A percentile compares a stretch with the other conserved stretches of the same genome.
These are phyloP conservation scores for Darksidea phi DNA, from an alignment of 495 filamentous ascomycete species.

Conservation along the genomic window DNA sequence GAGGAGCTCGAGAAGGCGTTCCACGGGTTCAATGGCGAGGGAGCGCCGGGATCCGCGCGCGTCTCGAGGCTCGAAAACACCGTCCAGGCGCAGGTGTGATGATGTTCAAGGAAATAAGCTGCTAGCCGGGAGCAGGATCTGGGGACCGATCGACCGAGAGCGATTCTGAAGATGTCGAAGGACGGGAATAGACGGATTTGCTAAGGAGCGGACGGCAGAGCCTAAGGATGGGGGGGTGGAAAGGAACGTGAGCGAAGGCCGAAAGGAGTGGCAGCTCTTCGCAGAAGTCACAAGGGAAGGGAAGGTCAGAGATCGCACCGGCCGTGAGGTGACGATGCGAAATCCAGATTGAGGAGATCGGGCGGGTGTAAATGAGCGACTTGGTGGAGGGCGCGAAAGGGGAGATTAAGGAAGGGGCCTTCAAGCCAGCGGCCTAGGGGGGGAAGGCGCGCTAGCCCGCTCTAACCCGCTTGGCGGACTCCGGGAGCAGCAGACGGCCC, in stretches of 20 bases:
- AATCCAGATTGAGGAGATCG: conserved; percentile 28
- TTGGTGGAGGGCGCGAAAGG: conserved; percentile 8
- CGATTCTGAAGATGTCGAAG: conserved; percentile 32
- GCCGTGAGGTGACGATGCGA: conserved; percentile 33
- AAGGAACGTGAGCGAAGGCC: conserved; percentile 36
- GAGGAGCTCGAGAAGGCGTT: conserved; percentile 20
- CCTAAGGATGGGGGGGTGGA: conserved; percentile 22
- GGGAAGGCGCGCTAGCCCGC: not conserved
- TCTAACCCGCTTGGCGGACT: not conserved
- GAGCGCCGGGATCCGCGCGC: conserved; percentile 23
- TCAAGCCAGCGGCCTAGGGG: conserved; percentile 1
- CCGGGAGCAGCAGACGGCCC: not conserved
- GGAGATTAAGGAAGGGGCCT: conserved; percentile 16
- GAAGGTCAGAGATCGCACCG: conserved; percentile 36
- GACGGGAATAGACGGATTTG: conserved; percentile 19
- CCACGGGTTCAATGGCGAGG: conserved; percentile 31
- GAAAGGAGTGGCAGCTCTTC: conserved; percentile 39
- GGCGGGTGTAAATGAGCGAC: conserved; percentile 33
- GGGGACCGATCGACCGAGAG: conserved; percentile 35
- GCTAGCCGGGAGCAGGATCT: conserved; percentile 33
- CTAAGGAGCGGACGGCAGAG: conserved; percentile 38
- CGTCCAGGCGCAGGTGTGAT: conserved; percentile 31
- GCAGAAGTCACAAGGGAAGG: conserved; percentile 31
- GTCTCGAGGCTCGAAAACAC: conserved; percentile 15
- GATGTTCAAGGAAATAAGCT: conserved; percentile 30